Evolutionary conservation across 257 asterid species (phyloP).

Genomic region (Gentiana dahurica): DNA sequence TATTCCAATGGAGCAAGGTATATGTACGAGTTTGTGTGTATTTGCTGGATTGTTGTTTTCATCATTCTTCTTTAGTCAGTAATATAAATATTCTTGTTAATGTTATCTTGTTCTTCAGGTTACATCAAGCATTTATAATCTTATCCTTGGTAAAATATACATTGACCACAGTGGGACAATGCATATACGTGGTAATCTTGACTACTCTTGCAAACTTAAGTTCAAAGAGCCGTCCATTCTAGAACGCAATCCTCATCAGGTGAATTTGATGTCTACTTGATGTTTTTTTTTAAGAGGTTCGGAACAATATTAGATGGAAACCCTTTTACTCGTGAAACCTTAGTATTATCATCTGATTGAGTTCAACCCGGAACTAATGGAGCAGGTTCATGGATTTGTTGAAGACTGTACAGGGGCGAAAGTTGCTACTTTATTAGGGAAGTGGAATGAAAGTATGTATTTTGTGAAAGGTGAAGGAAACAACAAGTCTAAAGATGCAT

Average conservation of each 20-base stretch:
- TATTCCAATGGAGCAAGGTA: conserved; percentile 95
- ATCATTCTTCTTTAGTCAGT: background rate
- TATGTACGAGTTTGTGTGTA: conserved; percentile 1
- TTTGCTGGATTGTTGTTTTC: background rate
- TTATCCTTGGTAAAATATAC: conserved; percentile 81
- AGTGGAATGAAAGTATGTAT: conserved; percentile 88
- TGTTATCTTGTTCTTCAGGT: conserved; percentile 39
- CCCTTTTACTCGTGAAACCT: conserved; percentile 1
- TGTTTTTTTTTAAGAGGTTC: background rate
- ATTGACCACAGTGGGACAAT: conserved; percentile 90
- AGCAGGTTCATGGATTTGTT: conserved; percentile 84
- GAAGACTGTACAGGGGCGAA: conserved; percentile 64
- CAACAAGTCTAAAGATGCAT: conserved; percentile 46
- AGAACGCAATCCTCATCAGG: conserved; percentile 97
- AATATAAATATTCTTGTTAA: background rate
- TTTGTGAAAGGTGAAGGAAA: conserved; percentile 52
- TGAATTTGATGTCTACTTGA: conserved; percentile 14
- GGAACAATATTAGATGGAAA: background rate
- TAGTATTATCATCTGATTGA: conserved; percentile 3
- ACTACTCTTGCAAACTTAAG: conserved; percentile 84
- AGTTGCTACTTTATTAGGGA: conserved; percentile 65
- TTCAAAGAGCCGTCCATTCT: conserved; percentile 93
- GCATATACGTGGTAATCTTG: conserved; percentile 76
- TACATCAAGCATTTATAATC: conserved; percentile 79
- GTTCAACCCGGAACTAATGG: conserved; percentile 13